Evolutionary conservation across 129 eudicot species (phyloP).

Genomic region (Flaveria brownii): DNA sequence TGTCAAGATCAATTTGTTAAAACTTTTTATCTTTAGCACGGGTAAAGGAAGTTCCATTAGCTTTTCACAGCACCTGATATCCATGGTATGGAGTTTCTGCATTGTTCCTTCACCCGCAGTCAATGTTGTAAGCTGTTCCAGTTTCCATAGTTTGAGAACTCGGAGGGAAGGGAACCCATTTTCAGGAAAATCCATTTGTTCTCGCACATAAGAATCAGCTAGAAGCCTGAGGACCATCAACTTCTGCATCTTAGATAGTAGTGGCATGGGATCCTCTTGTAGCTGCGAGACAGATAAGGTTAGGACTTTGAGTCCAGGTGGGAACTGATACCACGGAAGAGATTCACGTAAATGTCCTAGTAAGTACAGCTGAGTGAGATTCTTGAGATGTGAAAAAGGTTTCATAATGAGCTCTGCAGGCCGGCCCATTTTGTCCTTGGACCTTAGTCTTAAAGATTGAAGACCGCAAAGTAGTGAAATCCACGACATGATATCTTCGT

Average conservation of each 20-base stretch:
- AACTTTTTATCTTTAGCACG: constrained; percentile 20
- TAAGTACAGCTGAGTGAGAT: constrained; percentile 32
- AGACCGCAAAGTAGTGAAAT: constrained; percentile 21
- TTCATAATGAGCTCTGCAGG: constrained; percentile 33
- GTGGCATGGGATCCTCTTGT: constrained; percentile 34
- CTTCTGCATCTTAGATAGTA: constrained; percentile 28
- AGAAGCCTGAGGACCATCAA: constrained; percentile 36
- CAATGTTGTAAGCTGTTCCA: constrained; percentile 3
- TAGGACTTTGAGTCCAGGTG: constrained; percentile 31
- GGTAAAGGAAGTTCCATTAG: constrained; percentile 15
- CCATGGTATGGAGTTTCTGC: constrained; percentile 28
- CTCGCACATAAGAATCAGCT: constrained; percentile 32
- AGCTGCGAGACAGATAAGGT: constrained; percentile 38
- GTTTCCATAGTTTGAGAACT: constrained; percentile 37
- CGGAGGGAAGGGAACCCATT: constrained; percentile 33
- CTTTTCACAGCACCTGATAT: constrained; percentile 28
- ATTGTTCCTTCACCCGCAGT: constrained; percentile 23
- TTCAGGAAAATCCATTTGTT: constrained; percentile 29
- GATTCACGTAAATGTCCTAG: constrained; percentile 20
- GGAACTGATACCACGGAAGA: constrained; percentile 30
- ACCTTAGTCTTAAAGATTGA: constrained; percentile 30
- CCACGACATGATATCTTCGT: constrained; percentile 23
- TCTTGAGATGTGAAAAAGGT: constrained; percentile 27
- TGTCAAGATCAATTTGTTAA: constrained; percentile 31
- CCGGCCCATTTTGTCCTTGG: constrained; percentile 34